Evolutionary conservation across 768 basidiomycete genomes (phyloP).

Genomic region (Psilocybe subaeruginosa): DNA sequence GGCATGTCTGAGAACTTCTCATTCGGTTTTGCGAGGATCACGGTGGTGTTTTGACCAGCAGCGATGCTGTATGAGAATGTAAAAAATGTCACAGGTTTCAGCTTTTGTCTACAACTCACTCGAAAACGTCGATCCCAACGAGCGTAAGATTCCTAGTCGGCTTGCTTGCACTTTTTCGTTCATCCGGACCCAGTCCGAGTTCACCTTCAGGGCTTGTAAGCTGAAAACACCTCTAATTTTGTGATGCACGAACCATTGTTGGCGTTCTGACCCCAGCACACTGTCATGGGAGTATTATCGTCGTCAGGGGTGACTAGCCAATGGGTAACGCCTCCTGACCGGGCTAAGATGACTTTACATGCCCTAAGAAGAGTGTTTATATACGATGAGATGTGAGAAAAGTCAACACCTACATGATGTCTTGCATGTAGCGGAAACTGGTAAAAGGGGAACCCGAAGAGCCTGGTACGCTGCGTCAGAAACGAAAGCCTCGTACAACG

Average conservation of each 20-base stretch:
- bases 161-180: slow-evolving; percentile 87
- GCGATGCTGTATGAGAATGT: slow-evolving; percentile 57
- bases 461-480: slow-evolving; percentile 42
- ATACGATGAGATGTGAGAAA: background rate
- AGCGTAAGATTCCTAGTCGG: slow-evolving; percentile 74
- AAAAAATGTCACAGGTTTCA: background rate
- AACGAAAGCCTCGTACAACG: background rate
- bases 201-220: slow-evolving; percentile 51
- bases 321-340: slow-evolving; percentile 88
- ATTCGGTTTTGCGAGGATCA: slow-evolving; percentile 79
- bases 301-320: slow-evolving; percentile 80
- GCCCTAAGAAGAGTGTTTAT: slow-evolving; percentile 47
- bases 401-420: slow-evolving; percentile 65
- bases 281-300: slow-evolving; percentile 76
- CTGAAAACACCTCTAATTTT: slow-evolving; percentile 6
- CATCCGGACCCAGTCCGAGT: slow-evolving; percentile 77
- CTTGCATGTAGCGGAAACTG: slow-evolving; percentile 83
- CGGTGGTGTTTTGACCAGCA: slow-evolving; percentile 84
- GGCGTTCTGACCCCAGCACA: slow-evolving; percentile 87
- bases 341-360: slow-evolving; percentile 72
- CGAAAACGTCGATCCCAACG: slow-evolving; percentile 76
- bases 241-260: slow-evolving; percentile 60
- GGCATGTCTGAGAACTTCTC: slow-evolving; percentile 78
- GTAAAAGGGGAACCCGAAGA: slow-evolving; percentile 91
- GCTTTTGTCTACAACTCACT: slow-evolving; percentile 42